These are phyloP conservation scores for Arabidopsis suecica DNA, from an alignment of 345 rosid genomes.

Conservation along the genomic window DNA sequence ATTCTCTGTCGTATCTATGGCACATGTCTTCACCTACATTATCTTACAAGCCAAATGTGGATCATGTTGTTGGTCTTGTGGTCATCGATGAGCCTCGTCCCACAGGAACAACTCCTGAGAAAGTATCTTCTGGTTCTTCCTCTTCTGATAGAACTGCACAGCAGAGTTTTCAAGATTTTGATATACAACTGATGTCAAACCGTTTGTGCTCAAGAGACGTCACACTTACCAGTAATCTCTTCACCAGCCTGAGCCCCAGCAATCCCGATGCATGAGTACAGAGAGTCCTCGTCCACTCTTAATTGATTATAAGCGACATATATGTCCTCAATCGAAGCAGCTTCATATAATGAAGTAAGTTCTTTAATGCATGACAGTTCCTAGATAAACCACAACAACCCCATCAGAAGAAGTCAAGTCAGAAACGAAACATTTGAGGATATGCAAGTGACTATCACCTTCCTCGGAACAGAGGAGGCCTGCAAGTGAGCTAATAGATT, in stretches of 20 bases:
- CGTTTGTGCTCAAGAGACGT: slow-evolving; percentile 7
- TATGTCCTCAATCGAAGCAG: slow-evolving; percentile 86
- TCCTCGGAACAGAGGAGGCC: slow-evolving; percentile 91
- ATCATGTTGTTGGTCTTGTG: slow-evolving; percentile 88
- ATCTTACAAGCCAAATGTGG: slow-evolving; percentile 32
- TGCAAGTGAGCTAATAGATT: slow-evolving; percentile 96
- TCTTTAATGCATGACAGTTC: slow-evolving; percentile 92
- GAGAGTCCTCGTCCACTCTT: slow-evolving; percentile 77
- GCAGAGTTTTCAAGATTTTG: slow-evolving; percentile 4
- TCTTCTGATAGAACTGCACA: slow-evolving; percentile 61
- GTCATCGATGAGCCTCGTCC: slow-evolving; percentile 94
- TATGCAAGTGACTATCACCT: slow-evolving; percentile 54
- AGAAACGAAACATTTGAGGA: not conserved
- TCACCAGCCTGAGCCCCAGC: slow-evolving; percentile 94
- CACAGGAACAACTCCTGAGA: slow-evolving; percentile 65
- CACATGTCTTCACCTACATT: slow-evolving; percentile 32
- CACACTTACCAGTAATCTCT: slow-evolving; percentile 53
- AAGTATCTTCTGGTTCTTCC: slow-evolving; percentile 65
- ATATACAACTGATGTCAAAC: slow-evolving; percentile 5
- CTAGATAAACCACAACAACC: slow-evolving; percentile 49
- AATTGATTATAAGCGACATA: slow-evolving; percentile 87
- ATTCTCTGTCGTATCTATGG: slow-evolving; percentile 30
- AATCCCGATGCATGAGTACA: slow-evolving; percentile 92
- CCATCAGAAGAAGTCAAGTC: slow-evolving; percentile 21
- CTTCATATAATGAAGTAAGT: slow-evolving; percentile 81